These are phyloP conservation scores for Kwoniella sp. DNA, from an alignment of 768 basidiomycete species.

Conservation along the genomic window DNA sequence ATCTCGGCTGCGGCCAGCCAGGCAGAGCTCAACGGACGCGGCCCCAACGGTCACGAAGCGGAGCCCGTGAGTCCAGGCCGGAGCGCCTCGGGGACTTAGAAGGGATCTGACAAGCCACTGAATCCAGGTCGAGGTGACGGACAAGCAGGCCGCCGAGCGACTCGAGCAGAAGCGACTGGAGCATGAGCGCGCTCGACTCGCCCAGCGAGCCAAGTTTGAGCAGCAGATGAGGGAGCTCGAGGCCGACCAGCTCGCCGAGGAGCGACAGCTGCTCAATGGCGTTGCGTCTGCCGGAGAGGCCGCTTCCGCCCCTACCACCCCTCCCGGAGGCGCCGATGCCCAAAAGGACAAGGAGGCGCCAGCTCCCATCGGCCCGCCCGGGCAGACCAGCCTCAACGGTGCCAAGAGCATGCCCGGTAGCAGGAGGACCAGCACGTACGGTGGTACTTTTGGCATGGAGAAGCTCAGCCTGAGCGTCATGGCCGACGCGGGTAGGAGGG, in stretches of 20 bases:
- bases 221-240: constrained; percentile 94
- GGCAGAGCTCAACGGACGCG: constrained; percentile 9
- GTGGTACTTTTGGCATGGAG: constrained; percentile 46
- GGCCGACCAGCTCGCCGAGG: constrained; percentile 73
- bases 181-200: constrained; percentile 80
- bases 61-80: constrained; percentile 28
- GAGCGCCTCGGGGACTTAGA: not conserved
- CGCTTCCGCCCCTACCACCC: constrained; percentile 40
- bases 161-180: constrained; percentile 83
- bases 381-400: constrained; percentile 26
- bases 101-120: not conserved
- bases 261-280: constrained; percentile 18
- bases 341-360: constrained; percentile 11
- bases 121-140: constrained; percentile 20
- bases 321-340: constrained; percentile 47
- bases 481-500: constrained; percentile 19
- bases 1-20: constrained; percentile 7
- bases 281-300: constrained; percentile 58
- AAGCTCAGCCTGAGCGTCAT: constrained; percentile 48
- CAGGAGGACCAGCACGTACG: constrained; percentile 41
- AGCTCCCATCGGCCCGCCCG: constrained; percentile 38
- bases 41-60: constrained; percentile 37
- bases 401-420: constrained; percentile 48
- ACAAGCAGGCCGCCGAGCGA: constrained; percentile 56
- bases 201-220: constrained; percentile 88